phyloP scores from a whole-genome alignment of 1,284 basidiomycete genomes.

The Cystobasidium slooffiae region DNA sequence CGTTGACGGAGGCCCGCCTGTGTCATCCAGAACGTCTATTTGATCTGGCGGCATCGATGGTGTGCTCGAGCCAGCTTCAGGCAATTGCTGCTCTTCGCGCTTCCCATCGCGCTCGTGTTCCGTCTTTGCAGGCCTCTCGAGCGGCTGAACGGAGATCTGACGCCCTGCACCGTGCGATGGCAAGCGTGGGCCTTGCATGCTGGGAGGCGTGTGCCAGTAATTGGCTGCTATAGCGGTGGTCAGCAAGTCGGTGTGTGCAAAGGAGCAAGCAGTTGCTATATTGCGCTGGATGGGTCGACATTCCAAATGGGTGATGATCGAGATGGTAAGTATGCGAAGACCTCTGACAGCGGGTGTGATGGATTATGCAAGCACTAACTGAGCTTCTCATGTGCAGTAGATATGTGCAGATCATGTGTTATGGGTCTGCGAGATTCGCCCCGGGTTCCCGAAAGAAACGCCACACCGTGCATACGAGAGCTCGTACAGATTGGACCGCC shows the following conservation, averaged over 20 bases:
- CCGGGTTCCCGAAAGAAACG: background rate
- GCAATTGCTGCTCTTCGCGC: background rate
- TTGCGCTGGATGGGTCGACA: slow-evolving; percentile 2
- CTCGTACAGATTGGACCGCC: slow-evolving; percentile 1
- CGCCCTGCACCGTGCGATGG: slow-evolving; percentile 22
- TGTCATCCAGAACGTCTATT: slow-evolving; percentile 11
- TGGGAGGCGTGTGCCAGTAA: background rate
- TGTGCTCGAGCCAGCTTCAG: background rate
- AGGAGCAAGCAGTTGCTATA: slow-evolving; percentile 2
- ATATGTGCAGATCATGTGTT: background rate
- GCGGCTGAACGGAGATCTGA: background rate
- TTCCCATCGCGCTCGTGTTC: slow-evolving; percentile 8
- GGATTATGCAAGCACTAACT: background rate
- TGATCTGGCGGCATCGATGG: background rate
- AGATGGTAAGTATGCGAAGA: background rate
- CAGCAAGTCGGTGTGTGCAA: background rate
- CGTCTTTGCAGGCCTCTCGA: background rate
- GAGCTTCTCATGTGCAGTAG: background rate
- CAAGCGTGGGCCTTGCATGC: slow-evolving; percentile 38
- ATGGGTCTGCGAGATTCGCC: background rate
- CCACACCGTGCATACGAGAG: background rate
- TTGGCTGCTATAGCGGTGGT: background rate
- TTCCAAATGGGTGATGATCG: background rate
- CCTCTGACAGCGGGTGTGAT: background rate
- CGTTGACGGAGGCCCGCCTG: background rate